A percentile compares a stretch with the other conserved stretches of the same genome.
phyloP scores from a whole-genome alignment of 768 basidiomycete genomes.

The Clavulina sp. region DNA sequence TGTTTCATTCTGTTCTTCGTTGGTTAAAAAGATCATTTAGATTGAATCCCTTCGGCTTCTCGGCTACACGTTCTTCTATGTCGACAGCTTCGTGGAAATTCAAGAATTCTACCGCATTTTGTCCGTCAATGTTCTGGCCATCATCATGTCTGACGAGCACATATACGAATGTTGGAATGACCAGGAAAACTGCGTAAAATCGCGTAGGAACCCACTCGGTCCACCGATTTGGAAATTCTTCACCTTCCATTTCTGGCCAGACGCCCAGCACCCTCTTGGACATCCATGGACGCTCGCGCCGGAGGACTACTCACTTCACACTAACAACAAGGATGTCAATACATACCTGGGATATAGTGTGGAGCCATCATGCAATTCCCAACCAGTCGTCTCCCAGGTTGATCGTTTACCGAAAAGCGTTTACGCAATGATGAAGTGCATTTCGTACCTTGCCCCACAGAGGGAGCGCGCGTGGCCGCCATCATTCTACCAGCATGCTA shows the following conservation, averaged over 20 bases:
- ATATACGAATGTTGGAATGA: too few species aligned
- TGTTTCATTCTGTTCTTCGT: too few species aligned
- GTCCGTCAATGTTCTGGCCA: too few species aligned
- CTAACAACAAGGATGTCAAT: neutral
- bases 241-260: neutral
- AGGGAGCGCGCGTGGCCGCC: neutral
- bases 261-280: neutral
- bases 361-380: neutral
- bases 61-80: too few species aligned
- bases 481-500: neutral
- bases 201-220: too few species aligned
- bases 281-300: slow-evolving; percentile 3
- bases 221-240: slow-evolving; percentile 4
- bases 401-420: neutral
- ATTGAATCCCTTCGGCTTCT: too few species aligned
- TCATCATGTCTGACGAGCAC: too few species aligned
- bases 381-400: neutral
- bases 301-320: neutral
- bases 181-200: too few species aligned
- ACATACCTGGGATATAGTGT: slow-evolving; percentile 7
- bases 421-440: slow-evolving; percentile 4
- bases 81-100: too few species aligned
- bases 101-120: too few species aligned
- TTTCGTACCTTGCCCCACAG: neutral
- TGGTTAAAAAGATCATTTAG: too few species aligned